These are phyloP conservation scores for Helianthus annuus DNA, from an alignment of 129 eudicot genomes.

Conservation along the genomic window DNA sequence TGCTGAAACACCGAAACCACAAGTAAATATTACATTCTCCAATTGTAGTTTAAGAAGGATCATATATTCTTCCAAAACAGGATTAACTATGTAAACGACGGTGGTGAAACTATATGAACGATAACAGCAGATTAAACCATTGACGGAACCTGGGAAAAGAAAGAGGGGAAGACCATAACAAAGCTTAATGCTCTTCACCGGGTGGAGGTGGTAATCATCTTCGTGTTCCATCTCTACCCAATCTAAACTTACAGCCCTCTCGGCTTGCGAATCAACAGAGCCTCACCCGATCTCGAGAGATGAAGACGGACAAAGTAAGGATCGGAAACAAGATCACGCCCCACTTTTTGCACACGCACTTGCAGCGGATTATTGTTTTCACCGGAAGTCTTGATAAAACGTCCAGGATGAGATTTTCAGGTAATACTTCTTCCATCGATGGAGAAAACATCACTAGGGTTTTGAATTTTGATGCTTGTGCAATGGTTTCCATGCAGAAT, in stretches of 20 bases:
- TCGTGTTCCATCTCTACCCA: too few relatives aligned
- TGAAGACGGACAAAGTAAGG: constrained; percentile 26
- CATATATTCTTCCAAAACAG: neutral
- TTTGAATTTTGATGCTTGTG: too few relatives aligned
- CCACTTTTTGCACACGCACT: constrained; percentile 33
- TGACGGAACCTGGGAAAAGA: constrained; percentile 25
- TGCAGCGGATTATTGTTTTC: constrained; percentile 27
- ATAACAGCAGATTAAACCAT: constrained; percentile 43
- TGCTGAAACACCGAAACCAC: constrained; percentile 15
- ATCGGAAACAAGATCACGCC: constrained; percentile 15
- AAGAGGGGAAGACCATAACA: too few relatives aligned
- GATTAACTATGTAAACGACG: constrained; percentile 13
- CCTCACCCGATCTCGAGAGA: constrained; percentile 14
- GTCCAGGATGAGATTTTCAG: neutral
- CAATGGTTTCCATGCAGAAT: too few relatives aligned
- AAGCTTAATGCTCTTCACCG: neutral
- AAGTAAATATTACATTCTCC: neutral
- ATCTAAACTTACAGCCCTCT: too few relatives aligned
- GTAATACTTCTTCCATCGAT: too few relatives aligned
- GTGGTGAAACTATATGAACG: neutral
- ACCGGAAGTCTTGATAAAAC: constrained; percentile 38
- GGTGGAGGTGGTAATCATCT: too few relatives aligned
- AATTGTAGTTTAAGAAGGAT: neutral
- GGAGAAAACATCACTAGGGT: too few relatives aligned
- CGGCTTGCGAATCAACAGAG: too few relatives aligned